Percentiles rank a stretch among this genome's conserved stretches.
These are phyloP conservation scores for Globisporangium iwayamae DNA, from an alignment of 352 stramenopile species.

Conservation along the genomic window DNA sequence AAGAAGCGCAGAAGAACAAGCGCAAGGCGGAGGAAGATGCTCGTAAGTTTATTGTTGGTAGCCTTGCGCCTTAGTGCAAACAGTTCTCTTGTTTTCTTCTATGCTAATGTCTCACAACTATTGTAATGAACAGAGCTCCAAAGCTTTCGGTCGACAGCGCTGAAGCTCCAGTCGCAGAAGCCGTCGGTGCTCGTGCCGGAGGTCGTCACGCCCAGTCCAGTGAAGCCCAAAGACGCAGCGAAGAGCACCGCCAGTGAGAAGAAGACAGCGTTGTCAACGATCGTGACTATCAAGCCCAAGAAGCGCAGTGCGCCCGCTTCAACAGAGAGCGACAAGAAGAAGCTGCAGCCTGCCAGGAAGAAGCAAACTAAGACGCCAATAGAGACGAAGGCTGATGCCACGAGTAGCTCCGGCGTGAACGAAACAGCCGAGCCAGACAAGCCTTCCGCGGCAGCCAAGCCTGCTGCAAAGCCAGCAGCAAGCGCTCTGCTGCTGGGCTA, in stretches of 20 bases:
- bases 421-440: not conserved
- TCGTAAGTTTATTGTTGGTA: constrained; percentile 22
- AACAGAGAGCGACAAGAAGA: constrained; percentile 21
- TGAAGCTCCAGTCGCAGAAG: constrained; percentile 56
- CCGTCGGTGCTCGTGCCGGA: constrained; percentile 20
- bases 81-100: not conserved
- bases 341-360: constrained; percentile 21
- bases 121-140: constrained; percentile 35
- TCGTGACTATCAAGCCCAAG: constrained; percentile 54
- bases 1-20: constrained; percentile 30
- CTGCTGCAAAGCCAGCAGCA: constrained; percentile 2
- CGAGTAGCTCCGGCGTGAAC: not conserved
- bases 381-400: too few species aligned
- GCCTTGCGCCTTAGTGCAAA: too few species aligned
- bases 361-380: not conserved
- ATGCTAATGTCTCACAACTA: not conserved
- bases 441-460: not conserved
- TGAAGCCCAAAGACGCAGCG: not conserved
- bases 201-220: not conserved
- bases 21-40: constrained; percentile 31
- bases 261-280: constrained; percentile 10
- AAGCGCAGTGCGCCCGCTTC: constrained; percentile 26
- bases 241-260: constrained; percentile 3
- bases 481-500: constrained; percentile 42
- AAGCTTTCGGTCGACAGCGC: constrained; percentile 56